Evolutionary conservation across 306 rosid species (phyloP).

Genomic region (Trichosanthes truncata): DNA sequence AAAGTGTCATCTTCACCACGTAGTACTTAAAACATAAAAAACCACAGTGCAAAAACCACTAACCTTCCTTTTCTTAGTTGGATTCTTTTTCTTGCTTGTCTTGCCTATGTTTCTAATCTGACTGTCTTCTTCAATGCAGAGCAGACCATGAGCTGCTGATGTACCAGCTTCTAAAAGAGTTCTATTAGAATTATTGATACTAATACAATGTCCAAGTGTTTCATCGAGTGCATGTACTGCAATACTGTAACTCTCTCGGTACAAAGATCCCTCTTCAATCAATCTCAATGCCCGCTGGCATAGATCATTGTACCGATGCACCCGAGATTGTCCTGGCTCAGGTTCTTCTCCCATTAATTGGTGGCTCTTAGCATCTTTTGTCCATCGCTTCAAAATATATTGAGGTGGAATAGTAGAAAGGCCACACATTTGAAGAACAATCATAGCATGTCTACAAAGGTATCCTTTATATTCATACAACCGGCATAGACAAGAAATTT

Average conservation of each 20-base stretch:
- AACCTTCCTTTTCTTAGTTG: constrained; percentile 92
- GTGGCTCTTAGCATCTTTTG: constrained; percentile 69
- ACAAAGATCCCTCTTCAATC: constrained; percentile 78
- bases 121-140: constrained; percentile 64
- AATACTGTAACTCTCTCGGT: constrained; percentile 74
- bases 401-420: constrained; percentile 65
- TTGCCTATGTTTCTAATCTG: constrained; percentile 73
- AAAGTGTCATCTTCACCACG: constrained; percentile 17
- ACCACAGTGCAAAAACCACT: constrained; percentile 16
- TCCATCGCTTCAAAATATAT: constrained; percentile 88
- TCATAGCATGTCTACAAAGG: constrained; percentile 93
- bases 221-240: constrained; percentile 66
- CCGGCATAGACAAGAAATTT: constrained; percentile 74
- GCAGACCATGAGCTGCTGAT: constrained; percentile 59
- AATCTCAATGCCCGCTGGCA: constrained; percentile 68
- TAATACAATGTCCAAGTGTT: constrained; percentile 54
- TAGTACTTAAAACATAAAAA: neutral
- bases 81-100: constrained; percentile 69
- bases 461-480: constrained; percentile 84
- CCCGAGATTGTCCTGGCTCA: constrained; percentile 47
- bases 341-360: constrained; percentile 54
- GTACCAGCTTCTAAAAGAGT: constrained; percentile 62
- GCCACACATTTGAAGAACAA: constrained; percentile 86
- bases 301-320: constrained; percentile 68
- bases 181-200: constrained; percentile 49